Evolutionary conservation across 1,139 yeast species (phyloP).

Genomic region (Geotrichum fermentans): DNA sequence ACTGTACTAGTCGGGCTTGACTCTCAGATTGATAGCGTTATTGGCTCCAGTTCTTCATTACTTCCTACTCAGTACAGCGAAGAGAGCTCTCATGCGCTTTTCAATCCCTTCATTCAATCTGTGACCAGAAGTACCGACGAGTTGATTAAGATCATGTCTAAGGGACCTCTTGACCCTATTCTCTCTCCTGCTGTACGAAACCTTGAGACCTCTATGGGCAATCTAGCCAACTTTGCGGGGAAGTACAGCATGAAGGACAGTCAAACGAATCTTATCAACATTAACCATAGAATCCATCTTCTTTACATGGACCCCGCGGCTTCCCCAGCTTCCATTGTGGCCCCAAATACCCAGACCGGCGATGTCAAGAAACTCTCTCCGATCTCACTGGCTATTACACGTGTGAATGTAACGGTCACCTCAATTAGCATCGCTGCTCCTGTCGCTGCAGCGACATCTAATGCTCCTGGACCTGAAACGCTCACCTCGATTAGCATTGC

Average conservation of each 20-base stretch:
- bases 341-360: too few relatives aligned
- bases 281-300: slow-evolving; percentile 21
- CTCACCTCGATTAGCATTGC: not conserved
- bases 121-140: slow-evolving; percentile 36
- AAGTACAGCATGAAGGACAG: slow-evolving; percentile 17
- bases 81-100: slow-evolving; percentile 28
- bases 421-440: slow-evolving; percentile 4
- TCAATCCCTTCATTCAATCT: slow-evolving; percentile 34
- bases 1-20: slow-evolving; percentile 34
- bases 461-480: too few relatives aligned
- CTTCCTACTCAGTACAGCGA: slow-evolving; percentile 30
- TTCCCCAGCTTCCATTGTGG: not conserved
- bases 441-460: not conserved
- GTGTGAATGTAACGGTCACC: not conserved
- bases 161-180: slow-evolving; percentile 21
- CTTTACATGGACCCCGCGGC: slow-evolving; percentile 2
- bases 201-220: slow-evolving; percentile 23
- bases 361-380: too few relatives aligned
- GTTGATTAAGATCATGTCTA: slow-evolving; percentile 28
- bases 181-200: slow-evolving; percentile 17
- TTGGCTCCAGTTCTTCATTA: slow-evolving; percentile 29
- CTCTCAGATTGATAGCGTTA: slow-evolving; percentile 35
- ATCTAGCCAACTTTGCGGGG: slow-evolving; percentile 21
- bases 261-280: slow-evolving; percentile 19
- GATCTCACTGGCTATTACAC: too few relatives aligned